A percentile compares a stretch with the other conserved stretches of the same genome.
phyloP scores from a whole-genome alignment of 352 stramenopile species.

The Globisporangium okanoganense region DNA sequence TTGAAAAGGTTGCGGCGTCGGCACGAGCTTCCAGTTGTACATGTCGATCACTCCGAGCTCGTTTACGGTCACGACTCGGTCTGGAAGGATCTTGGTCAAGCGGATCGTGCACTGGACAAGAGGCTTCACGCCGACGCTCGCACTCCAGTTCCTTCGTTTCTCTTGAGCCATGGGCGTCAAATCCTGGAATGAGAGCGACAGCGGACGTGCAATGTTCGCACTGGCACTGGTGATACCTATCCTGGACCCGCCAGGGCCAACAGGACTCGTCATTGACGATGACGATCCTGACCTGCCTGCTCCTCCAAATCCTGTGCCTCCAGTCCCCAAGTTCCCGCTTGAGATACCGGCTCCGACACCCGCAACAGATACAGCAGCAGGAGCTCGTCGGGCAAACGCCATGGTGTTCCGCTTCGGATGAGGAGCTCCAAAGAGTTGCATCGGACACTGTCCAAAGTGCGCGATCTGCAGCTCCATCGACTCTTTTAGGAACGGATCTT shows the following conservation, averaged over 20 bases:
- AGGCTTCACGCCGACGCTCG: slow-evolving; percentile 52
- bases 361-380: slow-evolving; percentile 6
- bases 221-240: not conserved
- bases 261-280: slow-evolving; percentile 15
- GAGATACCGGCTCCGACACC: slow-evolving; percentile 7
- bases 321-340: not conserved
- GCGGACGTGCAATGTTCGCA: slow-evolving; percentile 35
- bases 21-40: slow-evolving; percentile 78
- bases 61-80: slow-evolving; percentile 79
- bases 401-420: slow-evolving; percentile 63
- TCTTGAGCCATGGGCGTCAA: slow-evolving; percentile 47
- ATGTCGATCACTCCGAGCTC: slow-evolving; percentile 83
- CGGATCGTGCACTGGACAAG: slow-evolving; percentile 51
- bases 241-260: not conserved
- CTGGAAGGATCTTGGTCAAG: slow-evolving; percentile 68
- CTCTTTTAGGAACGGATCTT: slow-evolving; percentile 91
- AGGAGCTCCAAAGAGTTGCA: slow-evolving; percentile 88
- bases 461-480: slow-evolving; percentile 98
- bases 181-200: slow-evolving; percentile 69
- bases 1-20: slow-evolving; percentile 34
- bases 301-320: not conserved
- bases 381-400: slow-evolving; percentile 20
- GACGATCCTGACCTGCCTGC: not conserved
- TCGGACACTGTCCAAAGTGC: slow-evolving; percentile 98
- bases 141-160: slow-evolving; percentile 54